Evolutionary conservation across 768 basidiomycete genomes (phyloP), one percentile per base, ranked within the genome.

Genomic region (Amanita polypyramis): DNA sequence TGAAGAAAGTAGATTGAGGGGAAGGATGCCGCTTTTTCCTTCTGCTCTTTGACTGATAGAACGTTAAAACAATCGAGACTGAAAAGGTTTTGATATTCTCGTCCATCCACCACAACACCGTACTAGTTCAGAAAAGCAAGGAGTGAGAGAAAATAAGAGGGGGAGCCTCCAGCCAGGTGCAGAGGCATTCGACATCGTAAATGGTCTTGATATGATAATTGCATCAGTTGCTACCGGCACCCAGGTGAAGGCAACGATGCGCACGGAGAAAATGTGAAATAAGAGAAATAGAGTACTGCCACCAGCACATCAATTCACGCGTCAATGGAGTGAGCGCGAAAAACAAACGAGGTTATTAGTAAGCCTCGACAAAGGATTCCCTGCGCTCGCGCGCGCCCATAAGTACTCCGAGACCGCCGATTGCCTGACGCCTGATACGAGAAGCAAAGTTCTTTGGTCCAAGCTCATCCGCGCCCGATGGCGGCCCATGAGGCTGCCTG

Each of bases 381-480:
- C 87, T 71, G 59, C 83, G 76, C 70, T 88, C 87, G 52, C 87
- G 78, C 29, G 87, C 85, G 57, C 76, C 83, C 76, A 89, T 80
- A 55, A 91, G 75, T 59, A 76, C 76, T 47, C 82, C 83, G 43
- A 91, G 68, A 21, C 87, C 85, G 29, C 83, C 85, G 51, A 90
- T 85, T 15, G 89, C 88, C 72, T 85, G 79, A 58, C 85, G 78
- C 65, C 88, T 76, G 65, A 87, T 84, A 56, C 89, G 79, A 32
- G 81, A 80, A 5, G 89, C 89, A 70, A 92, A 92, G 63, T 92
- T 92, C 74, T 86, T 84, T 37, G 85, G 83, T 15, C 84, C 82
- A 43, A 92, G 77, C 60, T 92, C 89, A 58, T 92, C 89, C 54
- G 80, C 79, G 59, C 85, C 83, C 19, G 85, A 85, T 37, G 90